These are phyloP conservation scores for Plasmodium malariae DNA, from an alignment of 169 alveolate species.

Conservation along the genomic window DNA sequence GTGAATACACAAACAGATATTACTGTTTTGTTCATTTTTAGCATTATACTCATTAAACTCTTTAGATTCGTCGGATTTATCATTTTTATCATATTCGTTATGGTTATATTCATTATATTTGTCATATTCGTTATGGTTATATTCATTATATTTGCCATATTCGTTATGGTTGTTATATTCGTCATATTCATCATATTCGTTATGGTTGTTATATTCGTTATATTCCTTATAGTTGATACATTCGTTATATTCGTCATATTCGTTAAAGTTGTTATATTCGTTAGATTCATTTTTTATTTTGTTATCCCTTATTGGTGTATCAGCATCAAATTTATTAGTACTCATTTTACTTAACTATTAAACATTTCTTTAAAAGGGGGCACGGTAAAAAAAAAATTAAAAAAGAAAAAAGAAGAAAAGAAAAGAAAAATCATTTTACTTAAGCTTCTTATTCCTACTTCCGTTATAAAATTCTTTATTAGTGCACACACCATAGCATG, in stretches of 20 bases:
- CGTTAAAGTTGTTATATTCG: background rate
- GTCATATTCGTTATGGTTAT: too few species aligned
- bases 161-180: too few species aligned
- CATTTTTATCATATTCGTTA: too few species aligned
- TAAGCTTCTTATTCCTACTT: background rate
- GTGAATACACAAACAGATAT: slow-evolving; percentile 24
- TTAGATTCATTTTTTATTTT: slow-evolving; percentile 16
- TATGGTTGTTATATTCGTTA: too few species aligned
- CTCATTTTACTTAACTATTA: slow-evolving; percentile 37
- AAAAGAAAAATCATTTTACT: slow-evolving; percentile 9
- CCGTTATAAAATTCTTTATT: slow-evolving; percentile 3
- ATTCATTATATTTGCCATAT: too few species aligned
- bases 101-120: too few species aligned
- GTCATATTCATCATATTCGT: too few species aligned
- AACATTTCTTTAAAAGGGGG: slow-evolving; percentile 17
- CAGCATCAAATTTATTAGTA: slow-evolving; percentile 28
- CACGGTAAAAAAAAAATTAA: slow-evolving; percentile 11
- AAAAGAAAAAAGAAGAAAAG: slow-evolving; percentile 3
- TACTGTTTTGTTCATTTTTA: slow-evolving; percentile 18
- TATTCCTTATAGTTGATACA: too few species aligned
- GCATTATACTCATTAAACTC: background rate
- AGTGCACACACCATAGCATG: background rate
- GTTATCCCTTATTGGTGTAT: slow-evolving; percentile 6
- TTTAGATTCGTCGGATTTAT: too few species aligned
- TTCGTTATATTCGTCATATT: slow-evolving; percentile 8